Conservation (phyloP, 805 yeast species). For the Metschnikowia borealis region DNA sequence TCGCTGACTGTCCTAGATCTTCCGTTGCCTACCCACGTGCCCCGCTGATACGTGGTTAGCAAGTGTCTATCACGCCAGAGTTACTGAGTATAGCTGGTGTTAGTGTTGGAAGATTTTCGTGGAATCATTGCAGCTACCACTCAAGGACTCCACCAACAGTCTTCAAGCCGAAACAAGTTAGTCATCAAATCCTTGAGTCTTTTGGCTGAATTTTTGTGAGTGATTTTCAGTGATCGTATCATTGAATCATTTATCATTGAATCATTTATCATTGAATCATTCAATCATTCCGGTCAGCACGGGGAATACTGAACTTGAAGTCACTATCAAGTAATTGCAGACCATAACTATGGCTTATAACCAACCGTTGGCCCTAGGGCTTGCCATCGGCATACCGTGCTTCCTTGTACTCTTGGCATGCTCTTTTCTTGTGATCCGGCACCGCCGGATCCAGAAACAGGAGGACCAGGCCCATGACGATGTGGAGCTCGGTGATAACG, state of each 20-base stretch:
- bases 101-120: background rate
- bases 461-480: constrained; percentile 33
- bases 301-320: too few species aligned
- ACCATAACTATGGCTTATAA: constrained; percentile 11
- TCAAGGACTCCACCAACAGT: too few species aligned
- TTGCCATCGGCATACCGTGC: constrained; percentile 40
- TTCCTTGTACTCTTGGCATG: constrained; percentile 25
- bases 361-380: constrained; percentile 34
- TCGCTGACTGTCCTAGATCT: too few species aligned
- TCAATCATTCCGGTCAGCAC: too few species aligned
- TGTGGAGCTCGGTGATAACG: constrained; percentile 35
- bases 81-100: too few species aligned
- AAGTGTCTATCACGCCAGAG: background rate
- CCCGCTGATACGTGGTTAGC: background rate
- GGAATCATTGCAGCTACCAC: background rate
- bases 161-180: too few species aligned
- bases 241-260: too few species aligned
- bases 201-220: too few species aligned
- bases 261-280: too few species aligned
- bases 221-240: too few species aligned
- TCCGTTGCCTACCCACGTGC: background rate
- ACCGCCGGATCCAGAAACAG: constrained; percentile 26
- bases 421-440: constrained; percentile 26
- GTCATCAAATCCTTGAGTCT: too few species aligned
- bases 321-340: too few species aligned